Percentiles rank a stretch among this genome's conserved stretches.
These are phyloP conservation scores for Arthrobotrys sinensis DNA, from an alignment of 2,329 filamentous ascomycete genomes.

Conservation along the genomic window DNA sequence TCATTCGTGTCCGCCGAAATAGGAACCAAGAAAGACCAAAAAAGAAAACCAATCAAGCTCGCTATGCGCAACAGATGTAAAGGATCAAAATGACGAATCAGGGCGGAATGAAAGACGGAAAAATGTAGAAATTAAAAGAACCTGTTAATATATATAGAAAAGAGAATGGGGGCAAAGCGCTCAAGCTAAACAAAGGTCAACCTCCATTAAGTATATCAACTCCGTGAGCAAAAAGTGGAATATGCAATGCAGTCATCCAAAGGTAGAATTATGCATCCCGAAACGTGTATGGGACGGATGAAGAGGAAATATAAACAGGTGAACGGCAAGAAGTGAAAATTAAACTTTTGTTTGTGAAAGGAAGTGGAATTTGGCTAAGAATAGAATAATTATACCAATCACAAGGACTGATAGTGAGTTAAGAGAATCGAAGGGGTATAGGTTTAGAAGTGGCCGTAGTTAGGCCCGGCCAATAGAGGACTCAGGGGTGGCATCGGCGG, in stretches of 20 bases:
- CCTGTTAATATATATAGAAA: constrained; percentile 19
- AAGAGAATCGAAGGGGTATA: constrained; percentile 29
- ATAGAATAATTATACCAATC: constrained; percentile 3
- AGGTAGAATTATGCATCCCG: constrained; percentile 21
- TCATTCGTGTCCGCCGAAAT: neutral
- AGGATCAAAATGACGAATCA: neutral
- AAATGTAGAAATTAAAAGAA: constrained; percentile 27
- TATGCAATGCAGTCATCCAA: constrained; percentile 28
- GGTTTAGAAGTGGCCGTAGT: constrained; percentile 41
- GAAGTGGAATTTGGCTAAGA: constrained; percentile 15
- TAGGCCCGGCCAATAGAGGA: constrained; percentile 39
- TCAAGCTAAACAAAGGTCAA: constrained; percentile 17
- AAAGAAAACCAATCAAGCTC: constrained; percentile 16
- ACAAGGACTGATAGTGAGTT: constrained; percentile 1
- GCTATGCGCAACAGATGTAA: constrained; percentile 43
- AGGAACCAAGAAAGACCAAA: constrained; percentile 6
- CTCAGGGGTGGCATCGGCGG: constrained; percentile 59
- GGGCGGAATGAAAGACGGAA: neutral
- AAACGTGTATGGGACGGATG: constrained; percentile 20
- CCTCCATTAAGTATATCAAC: constrained; percentile 53
- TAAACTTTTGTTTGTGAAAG: constrained; percentile 46
- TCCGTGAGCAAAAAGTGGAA: constrained; percentile 38
- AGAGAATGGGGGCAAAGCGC: neutral
- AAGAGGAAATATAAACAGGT: constrained; percentile 37
- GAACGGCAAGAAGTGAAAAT: constrained; percentile 20